These are phyloP conservation scores for Aquanectria penicillioides DNA, from an alignment of 2,329 filamentous ascomycete species.

Conservation along the genomic window DNA sequence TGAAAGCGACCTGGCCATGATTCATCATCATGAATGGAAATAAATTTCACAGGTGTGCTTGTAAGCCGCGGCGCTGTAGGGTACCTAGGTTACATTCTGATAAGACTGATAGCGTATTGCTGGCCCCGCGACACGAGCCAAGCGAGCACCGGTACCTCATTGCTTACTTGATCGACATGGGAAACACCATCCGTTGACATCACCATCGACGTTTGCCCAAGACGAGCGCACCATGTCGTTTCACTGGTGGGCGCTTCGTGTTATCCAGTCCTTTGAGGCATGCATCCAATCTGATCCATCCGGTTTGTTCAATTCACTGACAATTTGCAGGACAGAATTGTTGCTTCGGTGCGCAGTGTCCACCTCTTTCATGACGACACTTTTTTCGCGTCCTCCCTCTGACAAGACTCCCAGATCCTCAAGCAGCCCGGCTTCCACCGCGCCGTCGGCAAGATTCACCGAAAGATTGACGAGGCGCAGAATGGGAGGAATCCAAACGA, in stretches of 20 bases:
- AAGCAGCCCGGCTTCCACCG: conserved; percentile 62
- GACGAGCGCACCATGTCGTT: conserved; percentile 42
- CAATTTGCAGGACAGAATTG: conserved; percentile 45
- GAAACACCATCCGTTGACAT: not conserved
- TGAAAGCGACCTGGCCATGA: too few species aligned
- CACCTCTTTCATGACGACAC: not conserved
- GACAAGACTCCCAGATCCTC: conserved; percentile 53
- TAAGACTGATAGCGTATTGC: not conserved
- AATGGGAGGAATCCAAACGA: conserved; percentile 62
- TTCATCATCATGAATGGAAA: too few species aligned
- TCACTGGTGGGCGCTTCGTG: conserved; percentile 46
- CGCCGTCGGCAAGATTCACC: conserved; percentile 63
- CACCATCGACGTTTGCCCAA: not conserved
- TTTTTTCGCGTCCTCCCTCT: not conserved
- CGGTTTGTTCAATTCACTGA: conserved; percentile 20
- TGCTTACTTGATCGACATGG: conserved; percentile 8
- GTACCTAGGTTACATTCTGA: conserved; percentile 7
- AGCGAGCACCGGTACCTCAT: conserved; percentile 22
- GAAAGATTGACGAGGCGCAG: conserved; percentile 57
- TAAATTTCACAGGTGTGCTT: too few species aligned
- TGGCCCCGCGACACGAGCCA: not conserved
- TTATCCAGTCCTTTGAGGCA: conserved; percentile 49
- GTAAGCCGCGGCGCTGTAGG: conserved; percentile 12
- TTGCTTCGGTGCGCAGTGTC: conserved; percentile 42
- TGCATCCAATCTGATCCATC: fast-evolving